phyloP scores from a whole-genome alignment of 1,284 basidiomycete species.

The Leccinum fallax region DNA sequence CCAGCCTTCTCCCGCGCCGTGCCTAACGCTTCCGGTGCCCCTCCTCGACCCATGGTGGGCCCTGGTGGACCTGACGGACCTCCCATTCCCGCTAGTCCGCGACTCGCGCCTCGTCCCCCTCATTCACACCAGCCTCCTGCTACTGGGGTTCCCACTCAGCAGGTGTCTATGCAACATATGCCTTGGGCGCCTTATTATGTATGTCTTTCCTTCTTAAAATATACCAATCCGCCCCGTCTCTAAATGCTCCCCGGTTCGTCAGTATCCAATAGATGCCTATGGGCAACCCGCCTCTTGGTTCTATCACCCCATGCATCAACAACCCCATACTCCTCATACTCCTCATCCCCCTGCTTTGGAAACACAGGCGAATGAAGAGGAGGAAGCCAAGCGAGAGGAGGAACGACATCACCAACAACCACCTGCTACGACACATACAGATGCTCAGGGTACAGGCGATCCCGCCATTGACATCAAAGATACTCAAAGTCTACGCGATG shows the following conservation, averaged over 20 bases:
- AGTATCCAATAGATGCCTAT: slow-evolving; percentile 31
- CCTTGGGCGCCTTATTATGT: slow-evolving; percentile 45
- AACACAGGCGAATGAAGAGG: slow-evolving; percentile 44
- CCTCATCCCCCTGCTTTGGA: slow-evolving; percentile 30
- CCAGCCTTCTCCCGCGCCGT: slow-evolving; percentile 63
- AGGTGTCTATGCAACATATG: slow-evolving; percentile 42
- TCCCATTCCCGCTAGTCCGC: slow-evolving; percentile 60
- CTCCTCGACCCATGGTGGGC: slow-evolving; percentile 55
- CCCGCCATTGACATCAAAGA: too few relatives aligned
- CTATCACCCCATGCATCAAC: slow-evolving; percentile 43
- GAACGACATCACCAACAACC: slow-evolving; percentile 6
- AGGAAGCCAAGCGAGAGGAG: slow-evolving; percentile 37
- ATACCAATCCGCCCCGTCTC: slow-evolving; percentile 15
- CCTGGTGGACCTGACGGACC: slow-evolving; percentile 54
- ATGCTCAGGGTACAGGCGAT: too few relatives aligned
- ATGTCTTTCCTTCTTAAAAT: slow-evolving; percentile 34
- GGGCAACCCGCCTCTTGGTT: slow-evolving; percentile 30
- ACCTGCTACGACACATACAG: too few relatives aligned
- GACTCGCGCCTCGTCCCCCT: slow-evolving; percentile 60
- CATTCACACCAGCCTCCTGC: slow-evolving; percentile 52
- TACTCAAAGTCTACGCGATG: too few relatives aligned
- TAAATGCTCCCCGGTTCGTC: slow-evolving; percentile 18
- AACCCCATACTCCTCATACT: slow-evolving; percentile 38
- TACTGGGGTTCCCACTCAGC: slow-evolving; percentile 45
- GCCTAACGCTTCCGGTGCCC: slow-evolving; percentile 61